Base-by-base conservation (phyloP, 177 flowering plant genomes). In the Vitis hybrid region DNA sequence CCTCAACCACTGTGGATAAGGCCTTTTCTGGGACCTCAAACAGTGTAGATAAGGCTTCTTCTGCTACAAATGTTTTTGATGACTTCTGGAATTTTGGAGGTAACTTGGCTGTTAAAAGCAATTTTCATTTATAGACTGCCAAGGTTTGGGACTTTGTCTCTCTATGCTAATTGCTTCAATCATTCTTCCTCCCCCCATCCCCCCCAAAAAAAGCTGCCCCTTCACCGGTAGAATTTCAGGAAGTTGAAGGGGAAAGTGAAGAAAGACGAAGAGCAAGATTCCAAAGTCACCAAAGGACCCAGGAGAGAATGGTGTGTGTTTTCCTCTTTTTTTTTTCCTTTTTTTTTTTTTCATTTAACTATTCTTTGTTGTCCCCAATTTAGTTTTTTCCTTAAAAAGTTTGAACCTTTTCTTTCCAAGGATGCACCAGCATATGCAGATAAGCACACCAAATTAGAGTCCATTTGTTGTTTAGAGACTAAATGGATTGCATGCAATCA, bases 241-340 rank as follows among this genome's bases (percentile, higher is more conserved):
- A 93, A 73, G 65, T 84, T 68, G 87, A 85, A 12, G 99, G 98
- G 45, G 99, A 93, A 83, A 85, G 74, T 76, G 89, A 85, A 74
- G 97, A 90, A 77, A 88, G 98, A 76, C 81, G 94, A 68, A 86
- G 60, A 80, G 92, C 91, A 56, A 80, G 97, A 86, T 65, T 79
- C 71, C 89, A 73, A n/a, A 90, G 91, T 60, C 85, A 87, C 48
- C 86, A 73, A 61, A 80, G 86, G 68, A 83, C 90, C 48, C 80
- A 85, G 23, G 88, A 83, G 66, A 90, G 98, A 21, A 79, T 83
- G 76, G 99, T 95, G 68, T 67, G 85, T 76, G 9, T n/a, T 75
- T 51, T 64, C 13, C 6, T 26, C 56, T 13, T 2, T 51, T 55
- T 21, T 19, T 18, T 34, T 8, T 56, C n/a, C n/a, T 34, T 8